Evolutionary conservation across 805 yeast genomes (phyloP).

Genomic region (Candida sphagnicola): DNA sequence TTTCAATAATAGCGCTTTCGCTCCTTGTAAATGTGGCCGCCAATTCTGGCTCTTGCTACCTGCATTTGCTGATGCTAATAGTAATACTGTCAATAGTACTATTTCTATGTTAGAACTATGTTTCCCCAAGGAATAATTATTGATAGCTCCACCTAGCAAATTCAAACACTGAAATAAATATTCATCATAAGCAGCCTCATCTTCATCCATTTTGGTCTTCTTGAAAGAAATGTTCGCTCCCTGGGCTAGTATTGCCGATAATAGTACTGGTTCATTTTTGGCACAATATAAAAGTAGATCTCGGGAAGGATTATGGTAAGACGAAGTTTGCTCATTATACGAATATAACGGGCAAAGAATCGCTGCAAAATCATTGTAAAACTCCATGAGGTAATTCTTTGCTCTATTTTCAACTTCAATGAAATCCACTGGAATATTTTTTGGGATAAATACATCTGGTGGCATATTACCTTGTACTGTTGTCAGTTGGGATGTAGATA

Average conservation of each 20-base stretch:
- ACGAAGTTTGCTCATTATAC: constrained; percentile 21
- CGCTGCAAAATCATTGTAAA: constrained; percentile 31
- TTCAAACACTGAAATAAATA: constrained; percentile 61
- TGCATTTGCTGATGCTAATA: constrained; percentile 61
- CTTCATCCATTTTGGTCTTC: constrained; percentile 20
- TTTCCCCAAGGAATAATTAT: constrained; percentile 7
- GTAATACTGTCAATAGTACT: constrained; percentile 59
- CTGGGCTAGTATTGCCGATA: constrained; percentile 67
- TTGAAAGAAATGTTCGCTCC: constrained; percentile 61
- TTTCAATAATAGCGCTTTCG: constrained; percentile 56
- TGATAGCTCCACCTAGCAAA: constrained; percentile 46
- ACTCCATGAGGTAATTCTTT: constrained; percentile 33
- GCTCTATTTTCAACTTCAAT: constrained; percentile 22
- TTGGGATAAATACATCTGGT: constrained; percentile 10
- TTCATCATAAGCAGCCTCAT: constrained; percentile 45
- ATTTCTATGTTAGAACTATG: constrained; percentile 52
- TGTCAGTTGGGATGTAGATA: neutral
- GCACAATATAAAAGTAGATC: constrained; percentile 62
- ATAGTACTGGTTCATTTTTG: constrained; percentile 53
- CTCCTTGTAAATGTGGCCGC: constrained; percentile 64
- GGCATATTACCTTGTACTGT: neutral
- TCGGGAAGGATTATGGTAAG: constrained; percentile 48
- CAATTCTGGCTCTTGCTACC: constrained; percentile 50
- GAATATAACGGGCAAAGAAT: constrained; percentile 36
- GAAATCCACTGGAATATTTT: constrained; percentile 26